A percentile compares a stretch with the other conserved stretches of the same genome.
phyloP scores from a whole-genome alignment of 345 rosid genomes.

The Populus nigra region DNA sequence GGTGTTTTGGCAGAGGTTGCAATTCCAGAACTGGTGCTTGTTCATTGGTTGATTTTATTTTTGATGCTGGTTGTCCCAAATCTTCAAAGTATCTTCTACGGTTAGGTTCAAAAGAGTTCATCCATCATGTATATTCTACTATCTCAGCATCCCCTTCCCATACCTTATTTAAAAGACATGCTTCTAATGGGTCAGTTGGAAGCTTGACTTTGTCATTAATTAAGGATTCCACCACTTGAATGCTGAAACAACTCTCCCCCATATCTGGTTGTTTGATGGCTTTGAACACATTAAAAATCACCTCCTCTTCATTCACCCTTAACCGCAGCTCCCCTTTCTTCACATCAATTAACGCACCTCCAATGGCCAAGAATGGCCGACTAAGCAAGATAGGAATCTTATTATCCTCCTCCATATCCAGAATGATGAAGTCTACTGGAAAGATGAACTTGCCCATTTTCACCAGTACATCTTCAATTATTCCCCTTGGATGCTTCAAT shows the following conservation, averaged over 20 bases:
- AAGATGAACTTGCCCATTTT: neutral
- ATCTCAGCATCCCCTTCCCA: neutral
- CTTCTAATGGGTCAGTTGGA: neutral
- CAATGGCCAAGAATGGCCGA: neutral
- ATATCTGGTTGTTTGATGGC: neutral
- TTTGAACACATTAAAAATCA: neutral
- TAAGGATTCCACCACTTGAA: neutral
- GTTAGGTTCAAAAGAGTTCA: too few relatives aligned
- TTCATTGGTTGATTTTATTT: neutral
- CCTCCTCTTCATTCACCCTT: neutral
- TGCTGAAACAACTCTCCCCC: too few relatives aligned
- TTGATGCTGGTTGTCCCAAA: neutral
- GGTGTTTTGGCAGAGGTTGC: neutral
- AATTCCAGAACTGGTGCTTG: neutral
- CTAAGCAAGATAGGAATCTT: neutral
- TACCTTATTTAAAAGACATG: neutral
- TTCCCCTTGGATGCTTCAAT: neutral
- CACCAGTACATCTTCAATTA: neutral
- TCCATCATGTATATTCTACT: neutral
- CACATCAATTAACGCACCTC: neutral
- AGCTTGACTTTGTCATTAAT: neutral
- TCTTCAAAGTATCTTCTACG: neutral
- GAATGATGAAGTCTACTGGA: neutral
- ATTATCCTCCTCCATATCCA: neutral
- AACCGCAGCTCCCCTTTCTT: neutral